These are phyloP conservation scores for Rubroboletus pulcherrimus DNA, from an alignment of 768 basidiomycete genomes.

Conservation along the genomic window DNA sequence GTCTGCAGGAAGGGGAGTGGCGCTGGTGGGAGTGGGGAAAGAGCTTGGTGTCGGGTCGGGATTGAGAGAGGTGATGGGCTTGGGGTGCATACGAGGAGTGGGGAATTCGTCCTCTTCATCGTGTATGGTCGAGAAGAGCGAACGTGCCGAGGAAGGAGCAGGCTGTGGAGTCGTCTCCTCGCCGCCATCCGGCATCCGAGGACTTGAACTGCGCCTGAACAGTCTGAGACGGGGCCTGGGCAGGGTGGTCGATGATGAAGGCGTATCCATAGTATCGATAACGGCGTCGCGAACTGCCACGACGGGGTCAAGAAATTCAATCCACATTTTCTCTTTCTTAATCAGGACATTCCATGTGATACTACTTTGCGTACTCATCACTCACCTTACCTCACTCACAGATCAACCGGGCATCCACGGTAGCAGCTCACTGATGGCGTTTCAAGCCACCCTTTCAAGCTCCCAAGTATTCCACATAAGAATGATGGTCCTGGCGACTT, in stretches of 20 bases:
- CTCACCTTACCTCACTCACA: no score
- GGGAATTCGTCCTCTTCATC: constrained; percentile 31
- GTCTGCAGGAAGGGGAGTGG: constrained; percentile 26
- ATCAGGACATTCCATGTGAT: constrained; percentile 2
- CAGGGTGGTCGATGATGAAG: not conserved
- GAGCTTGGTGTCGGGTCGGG: constrained; percentile 3
- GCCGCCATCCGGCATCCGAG: constrained; percentile 3
- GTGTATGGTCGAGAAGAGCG: constrained; percentile 7
- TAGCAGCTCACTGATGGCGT: no score
- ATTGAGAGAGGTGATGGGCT: constrained; percentile 16
- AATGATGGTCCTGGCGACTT: no score
- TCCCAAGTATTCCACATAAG: no score
- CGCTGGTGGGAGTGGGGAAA: not conserved
- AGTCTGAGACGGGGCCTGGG: constrained; percentile 11
- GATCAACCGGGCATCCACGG: no score
- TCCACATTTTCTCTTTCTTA: constrained; percentile 6
- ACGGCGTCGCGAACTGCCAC: not conserved
- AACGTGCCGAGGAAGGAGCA: constrained; percentile 16
- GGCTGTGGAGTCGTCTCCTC: constrained; percentile 22
- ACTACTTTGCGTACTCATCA: no score
- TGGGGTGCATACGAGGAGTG: constrained; percentile 27
- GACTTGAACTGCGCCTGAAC: constrained; percentile 9
- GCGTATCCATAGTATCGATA: constrained; percentile 2
- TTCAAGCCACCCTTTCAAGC: no score
- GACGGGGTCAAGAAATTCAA: not conserved